Base-by-base conservation (phyloP, 495 filamentous ascomycete species). In the Cudoniella acicularis region DNA sequence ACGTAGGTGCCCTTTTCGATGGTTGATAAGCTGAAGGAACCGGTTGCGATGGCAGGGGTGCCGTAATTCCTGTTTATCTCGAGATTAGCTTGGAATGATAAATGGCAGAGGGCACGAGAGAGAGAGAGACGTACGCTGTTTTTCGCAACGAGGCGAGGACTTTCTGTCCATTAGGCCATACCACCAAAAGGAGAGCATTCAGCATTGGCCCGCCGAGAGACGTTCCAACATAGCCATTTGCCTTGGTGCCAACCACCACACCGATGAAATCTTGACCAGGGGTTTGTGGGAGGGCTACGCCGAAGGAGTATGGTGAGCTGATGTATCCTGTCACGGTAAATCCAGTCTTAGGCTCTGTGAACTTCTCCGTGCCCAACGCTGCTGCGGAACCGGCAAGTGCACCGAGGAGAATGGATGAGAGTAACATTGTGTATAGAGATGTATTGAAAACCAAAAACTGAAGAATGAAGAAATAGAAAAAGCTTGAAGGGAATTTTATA, bases 101-200 rank as follows among this genome's bases (percentile, higher is more conserved):
- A 26, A 48, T 41, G 22, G 2, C 10, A 20, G 56, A 57, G 41
- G 40, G 18, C 24, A 47, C 11, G 8, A 21, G n/a, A 43, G 9
- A 22, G 9, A n/a, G 10, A 10, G 2, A n/a, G 9, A 58, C 59
- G 10, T 51, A 54, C 60, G 73, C 73, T 21, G 79, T 77, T 57
- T 77, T 83, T 21, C 78, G 73, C 69, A 85, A 78, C 3, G 77
- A 78, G 2, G 80, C 83, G 47, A 77, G 67, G 26, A 84, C 69
- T 17, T 69, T 60, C 18, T 75, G 67, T 64, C 76, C 43, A 52
- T 52, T 71, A 13, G 73, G 67, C 73, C 77, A 87, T 4, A 78
- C 78, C 60, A 84, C 73, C 20, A 87, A 71, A 23, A 87, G 71
- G 43, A 86, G 67, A 6, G 75, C 64, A 52, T 78, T 73, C 1